phyloP scores from a whole-genome alignment of 179 eudicot species.

The Silene coronaria region DNA sequence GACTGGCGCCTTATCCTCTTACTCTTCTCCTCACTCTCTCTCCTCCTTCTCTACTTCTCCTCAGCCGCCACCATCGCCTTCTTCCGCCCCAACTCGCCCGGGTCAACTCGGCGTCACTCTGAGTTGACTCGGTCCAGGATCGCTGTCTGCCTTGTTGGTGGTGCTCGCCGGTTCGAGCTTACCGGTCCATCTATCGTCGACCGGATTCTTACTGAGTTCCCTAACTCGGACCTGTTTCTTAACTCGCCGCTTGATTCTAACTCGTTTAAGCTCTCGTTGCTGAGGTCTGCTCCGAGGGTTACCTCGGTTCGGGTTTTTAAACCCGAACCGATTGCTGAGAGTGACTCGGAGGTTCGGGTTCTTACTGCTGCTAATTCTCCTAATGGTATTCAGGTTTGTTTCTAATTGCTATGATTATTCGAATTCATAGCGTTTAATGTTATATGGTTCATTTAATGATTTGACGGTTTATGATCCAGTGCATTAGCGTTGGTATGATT shows the following conservation, averaged over 20 bases:
- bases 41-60: neutral
- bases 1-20: neutral
- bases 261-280: slow-evolving; percentile 48
- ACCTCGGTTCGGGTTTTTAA: slow-evolving; percentile 48
- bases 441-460: neutral
- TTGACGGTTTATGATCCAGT: neutral
- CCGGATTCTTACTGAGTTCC: slow-evolving; percentile 39
- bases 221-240: slow-evolving; percentile 63
- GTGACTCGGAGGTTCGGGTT: slow-evolving; percentile 52
- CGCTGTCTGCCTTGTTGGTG: slow-evolving; percentile 84
- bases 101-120: neutral
- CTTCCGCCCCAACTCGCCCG: neutral
- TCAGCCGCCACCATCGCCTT: neutral
- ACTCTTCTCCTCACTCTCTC: slow-evolving; percentile 6
- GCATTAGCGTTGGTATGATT: neutral
- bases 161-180: slow-evolving; percentile 74
- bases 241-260: slow-evolving; percentile 61
- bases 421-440: neutral
- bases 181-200: slow-evolving; percentile 77
- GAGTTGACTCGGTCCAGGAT: slow-evolving; percentile 35
- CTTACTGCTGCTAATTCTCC: slow-evolving; percentile 73
- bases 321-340: slow-evolving; percentile 42
- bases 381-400: slow-evolving; percentile 72
- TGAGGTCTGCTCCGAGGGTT: slow-evolving; percentile 46
- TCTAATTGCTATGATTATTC: neutral